These are phyloP conservation scores for Sordariomycetes sp. DNA, from an alignment of 2,329 filamentous ascomycete species.

Conservation along the genomic window DNA sequence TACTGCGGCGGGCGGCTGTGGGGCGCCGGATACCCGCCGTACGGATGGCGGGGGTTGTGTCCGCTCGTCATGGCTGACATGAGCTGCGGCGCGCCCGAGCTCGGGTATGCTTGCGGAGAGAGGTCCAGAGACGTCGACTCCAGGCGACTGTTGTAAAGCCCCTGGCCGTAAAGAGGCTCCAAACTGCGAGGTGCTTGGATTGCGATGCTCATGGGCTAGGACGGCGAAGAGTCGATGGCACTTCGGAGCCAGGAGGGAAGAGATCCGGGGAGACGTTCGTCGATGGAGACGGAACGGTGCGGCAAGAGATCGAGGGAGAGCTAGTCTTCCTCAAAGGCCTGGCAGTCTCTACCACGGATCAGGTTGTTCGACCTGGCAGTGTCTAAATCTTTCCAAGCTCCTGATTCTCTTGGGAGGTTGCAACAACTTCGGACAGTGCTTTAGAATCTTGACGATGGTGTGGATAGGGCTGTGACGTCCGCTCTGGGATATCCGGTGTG, in stretches of 20 bases:
- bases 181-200: conserved; percentile 5
- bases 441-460: neutral
- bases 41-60: conserved; percentile 3
- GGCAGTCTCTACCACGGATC: neutral
- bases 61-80: conserved; percentile 4
- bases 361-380: neutral
- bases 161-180: conserved; percentile 6
- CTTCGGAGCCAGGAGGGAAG: conserved; percentile 1
- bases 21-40: conserved; percentile 3
- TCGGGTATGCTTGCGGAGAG: neutral
- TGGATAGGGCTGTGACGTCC: neutral
- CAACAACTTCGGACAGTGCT: neutral
- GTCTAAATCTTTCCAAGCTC: neutral
- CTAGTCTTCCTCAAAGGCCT: neutral
- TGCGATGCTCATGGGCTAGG: conserved; percentile 5
- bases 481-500: neutral
- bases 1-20: conserved; percentile 1
- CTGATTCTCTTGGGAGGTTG: neutral
- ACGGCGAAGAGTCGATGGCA: neutral
- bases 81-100: conserved; percentile 2
- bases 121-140: conserved; percentile 2
- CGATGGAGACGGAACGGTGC: neutral
- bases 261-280: neutral
- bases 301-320: neutral
- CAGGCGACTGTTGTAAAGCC: conserved; percentile 2